phyloP scores from a whole-genome alignment of 352 stramenopile genomes.

The Phytopythium montanum region DNA sequence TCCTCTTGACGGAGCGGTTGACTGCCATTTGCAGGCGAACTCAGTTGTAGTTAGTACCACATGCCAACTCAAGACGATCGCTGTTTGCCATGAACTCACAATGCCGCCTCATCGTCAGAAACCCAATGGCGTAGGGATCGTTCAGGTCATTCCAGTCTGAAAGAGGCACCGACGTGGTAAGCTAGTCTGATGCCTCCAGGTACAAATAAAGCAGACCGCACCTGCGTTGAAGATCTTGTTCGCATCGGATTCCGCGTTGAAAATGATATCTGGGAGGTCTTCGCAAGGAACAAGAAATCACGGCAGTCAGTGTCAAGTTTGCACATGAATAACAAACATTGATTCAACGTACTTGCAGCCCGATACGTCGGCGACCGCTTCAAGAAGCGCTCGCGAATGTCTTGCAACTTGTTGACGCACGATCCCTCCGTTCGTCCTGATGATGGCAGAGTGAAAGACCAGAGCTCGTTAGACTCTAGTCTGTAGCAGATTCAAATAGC shows the following conservation, averaged over 20 bases:
- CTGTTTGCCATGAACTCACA: constrained; percentile 20
- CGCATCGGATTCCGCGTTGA: constrained; percentile 43
- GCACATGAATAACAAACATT: too few relatives aligned
- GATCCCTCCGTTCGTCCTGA: constrained; percentile 50
- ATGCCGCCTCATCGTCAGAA: constrained; percentile 36
- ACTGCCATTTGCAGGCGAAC: not conserved
- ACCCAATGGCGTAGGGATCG: constrained; percentile 54
- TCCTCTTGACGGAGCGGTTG: not conserved
- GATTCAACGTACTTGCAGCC: constrained; percentile 37
- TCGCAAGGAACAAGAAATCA: constrained; percentile 1
- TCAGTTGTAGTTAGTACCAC: not conserved
- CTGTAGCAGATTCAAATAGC: constrained; percentile 4
- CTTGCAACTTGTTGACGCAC: constrained; percentile 50
- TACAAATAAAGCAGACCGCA: constrained; percentile 8
- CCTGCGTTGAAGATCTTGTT: constrained; percentile 71
- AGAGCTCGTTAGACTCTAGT: not conserved
- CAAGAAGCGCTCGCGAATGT: constrained; percentile 49
- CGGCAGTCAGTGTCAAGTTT: not conserved
- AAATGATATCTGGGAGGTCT: constrained; percentile 59
- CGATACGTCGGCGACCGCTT: constrained; percentile 32
- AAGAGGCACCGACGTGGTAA: not conserved
- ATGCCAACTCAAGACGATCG: not conserved
- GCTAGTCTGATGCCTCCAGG: too few relatives aligned
- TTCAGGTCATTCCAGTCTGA: constrained; percentile 50
- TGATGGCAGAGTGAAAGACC: not conserved